phyloP scores from a whole-genome alignment of 2,329 filamentous ascomycete genomes.

The Amphichorda felina region DNA sequence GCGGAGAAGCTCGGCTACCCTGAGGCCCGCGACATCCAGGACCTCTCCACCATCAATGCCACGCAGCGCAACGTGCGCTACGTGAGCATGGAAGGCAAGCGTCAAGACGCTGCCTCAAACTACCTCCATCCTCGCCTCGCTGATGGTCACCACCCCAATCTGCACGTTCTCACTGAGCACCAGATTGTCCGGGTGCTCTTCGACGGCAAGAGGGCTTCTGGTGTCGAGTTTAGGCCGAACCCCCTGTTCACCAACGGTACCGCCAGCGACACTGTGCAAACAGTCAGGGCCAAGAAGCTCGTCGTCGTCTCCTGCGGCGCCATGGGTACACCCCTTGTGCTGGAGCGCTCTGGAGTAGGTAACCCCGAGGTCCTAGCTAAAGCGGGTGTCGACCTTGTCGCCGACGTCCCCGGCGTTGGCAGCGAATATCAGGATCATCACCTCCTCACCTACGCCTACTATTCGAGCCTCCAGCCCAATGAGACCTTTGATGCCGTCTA shows the following conservation, averaged over 20 bases:
- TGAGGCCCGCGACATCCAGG: constrained; percentile 34
- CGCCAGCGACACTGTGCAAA: not conserved
- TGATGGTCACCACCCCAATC: constrained; percentile 34
- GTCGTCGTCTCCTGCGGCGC: constrained; percentile 30
- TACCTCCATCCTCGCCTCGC: constrained; percentile 25
- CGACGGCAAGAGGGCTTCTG: constrained; percentile 4
- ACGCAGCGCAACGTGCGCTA: constrained; percentile 15
- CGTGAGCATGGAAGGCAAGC: constrained; percentile 28
- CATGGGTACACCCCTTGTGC: constrained; percentile 29
- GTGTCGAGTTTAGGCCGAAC: constrained; percentile 1
- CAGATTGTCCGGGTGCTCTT: constrained; percentile 38
- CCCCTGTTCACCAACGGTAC: not conserved
- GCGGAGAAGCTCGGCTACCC: constrained; percentile 29
- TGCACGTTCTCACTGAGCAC: constrained; percentile 45
- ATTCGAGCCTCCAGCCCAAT: constrained; percentile 12
- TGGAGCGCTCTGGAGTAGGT: constrained; percentile 40
- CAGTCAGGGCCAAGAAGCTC: constrained; percentile 28
- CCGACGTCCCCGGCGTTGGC: constrained; percentile 11
- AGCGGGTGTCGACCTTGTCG: constrained; percentile 8
- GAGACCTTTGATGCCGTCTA: constrained; percentile 38
- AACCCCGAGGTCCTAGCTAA: constrained; percentile 15
- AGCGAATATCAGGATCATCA: constrained; percentile 34
- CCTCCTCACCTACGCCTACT: constrained; percentile 39
- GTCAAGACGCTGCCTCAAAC: constrained; percentile 44
- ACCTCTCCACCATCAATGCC: constrained; percentile 26